Evolutionary conservation across 352 stramenopile species (phyloP), one percentile per base, ranked within the genome.

Genomic region (Bremia lactucae): DNA sequence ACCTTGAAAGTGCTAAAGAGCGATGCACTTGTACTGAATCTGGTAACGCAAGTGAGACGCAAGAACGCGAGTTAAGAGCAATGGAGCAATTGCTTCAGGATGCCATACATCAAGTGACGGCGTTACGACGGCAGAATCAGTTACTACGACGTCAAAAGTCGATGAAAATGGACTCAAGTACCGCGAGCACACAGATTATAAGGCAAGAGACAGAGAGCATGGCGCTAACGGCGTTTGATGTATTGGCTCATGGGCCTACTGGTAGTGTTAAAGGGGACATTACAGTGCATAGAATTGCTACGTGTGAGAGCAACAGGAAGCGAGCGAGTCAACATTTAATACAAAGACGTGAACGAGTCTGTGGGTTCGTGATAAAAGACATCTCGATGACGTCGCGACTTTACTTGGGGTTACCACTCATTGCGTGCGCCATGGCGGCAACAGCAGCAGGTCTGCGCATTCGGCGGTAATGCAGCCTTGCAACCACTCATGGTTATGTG

Each of bases 351-450:
- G 10, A 25, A 11, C 43, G 31, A 25, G 16, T 16, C 2, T 36
- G 15, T 22, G 43, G 49, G 14, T 31, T 61, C 18, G n/a, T 34
- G 13, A 47, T 71, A 2, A 37, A 65, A 7, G 46, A 62, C 13
- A 20, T 62, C 0, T 26, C 49, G 4, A 40, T 48, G 23, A 65
- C 55, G 8, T 66, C 67, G 2, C 58, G 60, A 1, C 36, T 76
- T 14, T 66, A 68, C 45, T 45, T 79, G 20, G 64, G 67, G 25
- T 44, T 79, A n/a, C 74, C 67, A 2, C 58, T 79, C 26, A 60
- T 79, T 8, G 67, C 62, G 2, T 79, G 67, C 14, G 67, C 64
- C 19, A 76, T 62, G 0, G 64, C 65, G 14, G 67, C 64, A 23
- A 75, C 64, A 11, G 64, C 64, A 2, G 66, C 63, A 2, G 47